Base-by-base conservation (phyloP, 2,329 filamentous ascomycete species). In the Aspergillus tubingensis region DNA sequence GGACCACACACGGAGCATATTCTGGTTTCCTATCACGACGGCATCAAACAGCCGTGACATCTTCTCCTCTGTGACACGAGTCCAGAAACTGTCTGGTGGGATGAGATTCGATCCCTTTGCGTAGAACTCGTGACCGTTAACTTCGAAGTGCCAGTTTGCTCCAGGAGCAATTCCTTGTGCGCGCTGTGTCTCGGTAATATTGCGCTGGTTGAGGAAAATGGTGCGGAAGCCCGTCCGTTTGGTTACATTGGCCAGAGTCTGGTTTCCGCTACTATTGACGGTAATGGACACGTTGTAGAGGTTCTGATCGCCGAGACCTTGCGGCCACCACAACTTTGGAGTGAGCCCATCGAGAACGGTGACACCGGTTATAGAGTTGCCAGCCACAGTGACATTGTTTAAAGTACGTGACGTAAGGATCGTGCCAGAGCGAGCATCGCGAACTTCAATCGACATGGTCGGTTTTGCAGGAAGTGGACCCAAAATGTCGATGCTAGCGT, bases 61-160 rank as follows among this genome's bases (percentile, higher is more conserved):
- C 47, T 79, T 80, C 0, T 75, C 73, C 23, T 77, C 70, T 0
- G 84, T 87, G 5, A 88, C 85, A 47, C 85, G 77, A 1, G 86
- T 81, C 85, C 85, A 88, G 69, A 88, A 88, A 2, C 81, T 80
- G 68, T 88, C 85, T 0, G 84, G 85, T 0, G 86, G 85, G 53
- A 88, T 86, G 63, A 88, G 83, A 64, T 88, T 88, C 17, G 83
- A 86, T 3, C 85, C 86, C 67, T 88, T 88, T 2, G 84, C 85
- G 65, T 87, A 89, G 65, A 89, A 86, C 11, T 85, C 82, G 52
- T 84, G 80, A 0, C 86, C 86, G 61, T 89, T 89, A 61, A 89
- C 80, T 68, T 88, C 85, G 63, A 89, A 88, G 68, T 88, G 85
- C 85, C 85, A 86, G 70, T 85, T 84, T 47, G 81, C 82, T 7